A percentile compares a stretch with the other conserved stretches of the same genome.
Conservation (phyloP, 345 rosid species). For the Gossypium longicalyx region DNA sequence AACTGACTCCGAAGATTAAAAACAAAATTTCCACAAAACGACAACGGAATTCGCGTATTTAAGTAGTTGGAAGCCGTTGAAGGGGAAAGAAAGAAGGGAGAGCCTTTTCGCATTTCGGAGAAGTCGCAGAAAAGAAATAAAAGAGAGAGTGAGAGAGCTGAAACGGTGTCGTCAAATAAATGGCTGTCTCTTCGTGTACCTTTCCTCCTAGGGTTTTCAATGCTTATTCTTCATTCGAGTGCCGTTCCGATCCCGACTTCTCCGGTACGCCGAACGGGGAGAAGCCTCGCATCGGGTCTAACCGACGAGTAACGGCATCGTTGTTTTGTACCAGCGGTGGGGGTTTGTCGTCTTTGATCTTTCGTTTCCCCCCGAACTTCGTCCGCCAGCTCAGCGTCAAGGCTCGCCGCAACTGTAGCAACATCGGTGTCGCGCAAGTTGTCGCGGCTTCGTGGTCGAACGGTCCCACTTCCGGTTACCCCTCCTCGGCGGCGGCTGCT, state of each 20-base stretch:
- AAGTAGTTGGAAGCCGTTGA: not conserved
- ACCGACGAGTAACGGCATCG: not conserved
- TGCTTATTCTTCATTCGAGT: constrained; percentile 41
- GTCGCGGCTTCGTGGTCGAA: constrained; percentile 98
- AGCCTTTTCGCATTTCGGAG: constrained; percentile 7
- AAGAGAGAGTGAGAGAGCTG: constrained; percentile 4
- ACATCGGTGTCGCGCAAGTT: constrained; percentile 97
- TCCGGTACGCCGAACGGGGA: constrained; percentile 37
- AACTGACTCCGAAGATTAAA: not conserved
- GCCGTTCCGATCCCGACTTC: constrained; percentile 72
- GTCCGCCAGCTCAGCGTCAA: constrained; percentile 94
- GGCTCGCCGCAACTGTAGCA: constrained; percentile 97
- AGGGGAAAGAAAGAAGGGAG: not conserved
- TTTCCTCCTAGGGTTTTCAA: constrained; percentile 28
- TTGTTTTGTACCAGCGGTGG: constrained; percentile 32
- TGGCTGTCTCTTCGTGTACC: constrained; percentile 51
- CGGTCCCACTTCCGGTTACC: constrained; percentile 37
- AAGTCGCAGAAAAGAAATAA: constrained; percentile 3
- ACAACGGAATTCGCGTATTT: not conserved
- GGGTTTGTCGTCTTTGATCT: constrained; percentile 62
- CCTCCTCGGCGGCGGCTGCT: constrained; percentile 51
- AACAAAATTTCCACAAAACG: not conserved
- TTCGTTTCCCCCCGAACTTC: constrained; percentile 89
- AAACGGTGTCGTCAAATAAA: constrained; percentile 12
- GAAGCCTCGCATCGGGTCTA: constrained; percentile 12